phyloP scores from a whole-genome alignment of 805 yeast species.

The Grigorovia jiainica region DNA sequence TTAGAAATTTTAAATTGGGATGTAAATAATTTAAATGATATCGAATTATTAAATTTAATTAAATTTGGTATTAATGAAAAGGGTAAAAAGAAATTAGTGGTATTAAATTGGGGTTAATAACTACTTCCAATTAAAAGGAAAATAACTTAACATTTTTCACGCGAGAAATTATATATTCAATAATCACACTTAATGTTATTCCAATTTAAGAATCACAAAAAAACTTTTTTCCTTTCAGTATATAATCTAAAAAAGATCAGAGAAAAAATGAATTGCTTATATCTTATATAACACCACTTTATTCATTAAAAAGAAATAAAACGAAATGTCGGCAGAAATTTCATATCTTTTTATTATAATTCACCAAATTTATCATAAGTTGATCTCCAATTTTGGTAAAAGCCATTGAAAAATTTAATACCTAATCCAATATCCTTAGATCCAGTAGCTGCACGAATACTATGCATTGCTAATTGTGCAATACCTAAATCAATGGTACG shows the following conservation, averaged over 20 bases:
- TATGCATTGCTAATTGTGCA: slow-evolving; percentile 80
- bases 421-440: slow-evolving; percentile 70
- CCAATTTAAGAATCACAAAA: too few species aligned
- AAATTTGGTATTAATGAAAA: slow-evolving; percentile 34
- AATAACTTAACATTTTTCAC: too few species aligned
- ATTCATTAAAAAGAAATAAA: too few species aligned
- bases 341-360: slow-evolving; percentile 26
- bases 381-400: slow-evolving; percentile 57
- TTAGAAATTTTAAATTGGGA: slow-evolving; percentile 29
- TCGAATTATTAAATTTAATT: slow-evolving; percentile 35
- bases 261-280: too few species aligned
- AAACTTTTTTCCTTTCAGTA: too few species aligned
- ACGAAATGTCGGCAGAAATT: too few species aligned
- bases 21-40: slow-evolving; percentile 27
- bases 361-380: slow-evolving; percentile 46
- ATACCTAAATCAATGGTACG: slow-evolving; percentile 75
- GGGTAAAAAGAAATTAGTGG: slow-evolving; percentile 26
- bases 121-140: too few species aligned
- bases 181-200: too few species aligned
- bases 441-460: slow-evolving; percentile 74
- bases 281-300: too few species aligned
- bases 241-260: too few species aligned
- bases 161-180: too few species aligned
- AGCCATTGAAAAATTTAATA: slow-evolving; percentile 59
- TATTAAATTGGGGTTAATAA: slow-evolving; percentile 22